Conservation (phyloP, 1,284 basidiomycete genomes). For the Meira miltonrushii region DNA sequence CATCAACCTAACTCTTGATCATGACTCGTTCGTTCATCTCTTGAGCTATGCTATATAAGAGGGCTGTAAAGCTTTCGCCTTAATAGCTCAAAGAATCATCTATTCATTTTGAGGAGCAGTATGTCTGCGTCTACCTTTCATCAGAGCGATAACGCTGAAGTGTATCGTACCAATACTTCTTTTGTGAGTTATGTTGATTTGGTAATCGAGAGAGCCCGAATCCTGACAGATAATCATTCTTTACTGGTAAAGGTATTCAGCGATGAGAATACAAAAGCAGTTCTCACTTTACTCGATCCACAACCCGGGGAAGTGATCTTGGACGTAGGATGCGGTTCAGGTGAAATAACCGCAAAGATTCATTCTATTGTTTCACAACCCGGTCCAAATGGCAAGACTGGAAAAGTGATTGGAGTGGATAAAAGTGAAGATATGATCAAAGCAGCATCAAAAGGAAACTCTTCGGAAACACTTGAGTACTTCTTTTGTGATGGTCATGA, state of each 20-base stretch:
- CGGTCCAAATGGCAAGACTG: not conserved
- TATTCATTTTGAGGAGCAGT: not conserved
- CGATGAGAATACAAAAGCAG: constrained; percentile 12
- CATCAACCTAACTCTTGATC: no score
- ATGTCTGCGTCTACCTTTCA: constrained; percentile 1
- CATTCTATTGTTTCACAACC: constrained; percentile 4
- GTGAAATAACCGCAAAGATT: constrained; percentile 11
- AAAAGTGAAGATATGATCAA: constrained; percentile 12
- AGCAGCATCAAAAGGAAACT: not conserved
- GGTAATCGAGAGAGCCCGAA: not conserved
- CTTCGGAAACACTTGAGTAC: no score
- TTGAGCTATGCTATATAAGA: no score
- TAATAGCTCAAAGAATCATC: no score
- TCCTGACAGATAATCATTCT: not conserved
- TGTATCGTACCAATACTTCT: constrained; percentile 6
- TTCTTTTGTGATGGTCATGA: constrained; percentile 1
- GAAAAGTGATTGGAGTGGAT: constrained; percentile 15
- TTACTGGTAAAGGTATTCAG: constrained; percentile 9
- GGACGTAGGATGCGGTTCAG: constrained; percentile 20
- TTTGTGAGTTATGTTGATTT: constrained; percentile 9
- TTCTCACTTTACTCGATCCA: constrained; percentile 18
- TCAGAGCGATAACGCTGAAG: constrained; percentile 9
- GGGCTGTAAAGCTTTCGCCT: no score
- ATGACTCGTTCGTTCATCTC: no score
- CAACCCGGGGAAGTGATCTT: constrained; percentile 17